A percentile compares a stretch with the other conserved stretches of the same genome.
These are phyloP conservation scores for Xylariaceae sp. DNA, from an alignment of 2,329 filamentous ascomycete species.

Conservation along the genomic window DNA sequence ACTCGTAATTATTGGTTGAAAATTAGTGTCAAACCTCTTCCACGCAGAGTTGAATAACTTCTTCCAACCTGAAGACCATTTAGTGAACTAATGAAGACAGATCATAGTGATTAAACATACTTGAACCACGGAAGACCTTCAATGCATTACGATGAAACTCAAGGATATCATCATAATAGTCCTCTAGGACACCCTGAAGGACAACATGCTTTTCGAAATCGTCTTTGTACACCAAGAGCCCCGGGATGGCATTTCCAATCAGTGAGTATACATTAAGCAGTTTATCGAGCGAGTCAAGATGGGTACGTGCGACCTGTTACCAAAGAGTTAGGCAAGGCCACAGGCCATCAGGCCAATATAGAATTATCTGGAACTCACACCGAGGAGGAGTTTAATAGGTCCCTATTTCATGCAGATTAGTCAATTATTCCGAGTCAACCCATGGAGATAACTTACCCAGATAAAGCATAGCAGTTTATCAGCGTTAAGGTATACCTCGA, in stretches of 20 bases:
- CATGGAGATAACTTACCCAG: constrained; percentile 10
- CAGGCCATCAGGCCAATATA: too few relatives aligned
- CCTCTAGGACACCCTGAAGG: constrained; percentile 14
- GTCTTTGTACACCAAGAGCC: not conserved
- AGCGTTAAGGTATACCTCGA: not conserved
- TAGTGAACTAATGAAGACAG: too few relatives aligned
- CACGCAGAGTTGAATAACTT: constrained; percentile 17
- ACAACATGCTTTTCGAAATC: constrained; percentile 10
- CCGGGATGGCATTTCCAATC: constrained; percentile 10
- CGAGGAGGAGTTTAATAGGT: too few relatives aligned
- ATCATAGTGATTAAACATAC: too few relatives aligned
- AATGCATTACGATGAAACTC: constrained; percentile 10
- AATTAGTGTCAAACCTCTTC: constrained; percentile 17
- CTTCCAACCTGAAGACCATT: constrained; percentile 9
- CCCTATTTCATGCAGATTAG: too few relatives aligned
- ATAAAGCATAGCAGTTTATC: constrained; percentile 7
- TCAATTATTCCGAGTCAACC: too few relatives aligned
- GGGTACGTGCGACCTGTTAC: constrained; percentile 8
- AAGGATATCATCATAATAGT: constrained; percentile 20
- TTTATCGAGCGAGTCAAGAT: constrained; percentile 16
- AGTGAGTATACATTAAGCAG: constrained; percentile 4
- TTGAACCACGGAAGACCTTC: not conserved
- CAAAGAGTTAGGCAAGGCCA: too few relatives aligned
- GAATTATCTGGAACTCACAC: too few relatives aligned
- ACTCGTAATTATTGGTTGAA: constrained; percentile 17